These are phyloP conservation scores for Daphne laureola DNA, from an alignment of 441 rosid species.

Conservation along the genomic window DNA sequence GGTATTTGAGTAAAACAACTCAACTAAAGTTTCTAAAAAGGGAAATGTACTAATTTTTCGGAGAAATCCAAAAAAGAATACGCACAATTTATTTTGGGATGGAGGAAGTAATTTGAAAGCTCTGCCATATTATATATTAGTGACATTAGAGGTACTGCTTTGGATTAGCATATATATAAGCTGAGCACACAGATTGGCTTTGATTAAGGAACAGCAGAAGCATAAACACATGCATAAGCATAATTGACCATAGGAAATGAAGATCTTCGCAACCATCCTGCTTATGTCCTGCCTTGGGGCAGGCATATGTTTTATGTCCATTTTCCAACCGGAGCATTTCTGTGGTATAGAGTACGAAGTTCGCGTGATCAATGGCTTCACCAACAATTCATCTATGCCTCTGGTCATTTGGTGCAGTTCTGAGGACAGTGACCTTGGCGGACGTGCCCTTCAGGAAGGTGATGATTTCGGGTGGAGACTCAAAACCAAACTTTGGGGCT, in stretches of 20 bases:
- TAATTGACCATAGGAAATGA: conserved; percentile 22
- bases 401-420: conserved; percentile 83
- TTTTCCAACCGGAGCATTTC: conserved; percentile 26
- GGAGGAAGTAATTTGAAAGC: too few species aligned
- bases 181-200: not conserved
- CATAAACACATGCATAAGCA: not conserved
- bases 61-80: too few species aligned
- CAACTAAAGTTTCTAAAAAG: too few species aligned
- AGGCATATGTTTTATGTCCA: conserved; percentile 26
- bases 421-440: conserved; percentile 52
- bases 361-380: conserved; percentile 76
- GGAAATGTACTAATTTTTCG: too few species aligned
- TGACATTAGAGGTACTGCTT: too few species aligned
- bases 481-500: conserved; percentile 40
- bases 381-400: conserved; percentile 72
- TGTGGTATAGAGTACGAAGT: conserved; percentile 44
- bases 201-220: not conserved
- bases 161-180: not conserved
- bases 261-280: conserved; percentile 15
- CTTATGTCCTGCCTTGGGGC: conserved; percentile 21
- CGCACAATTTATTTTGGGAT: too few species aligned
- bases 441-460: conserved; percentile 88
- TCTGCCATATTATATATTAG: too few species aligned
- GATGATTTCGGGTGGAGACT: conserved; percentile 72
- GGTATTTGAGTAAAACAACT: too few species aligned